phyloP scores from a whole-genome alignment of 148 eudicot genomes.

The Gaultheria prostrata region DNA sequence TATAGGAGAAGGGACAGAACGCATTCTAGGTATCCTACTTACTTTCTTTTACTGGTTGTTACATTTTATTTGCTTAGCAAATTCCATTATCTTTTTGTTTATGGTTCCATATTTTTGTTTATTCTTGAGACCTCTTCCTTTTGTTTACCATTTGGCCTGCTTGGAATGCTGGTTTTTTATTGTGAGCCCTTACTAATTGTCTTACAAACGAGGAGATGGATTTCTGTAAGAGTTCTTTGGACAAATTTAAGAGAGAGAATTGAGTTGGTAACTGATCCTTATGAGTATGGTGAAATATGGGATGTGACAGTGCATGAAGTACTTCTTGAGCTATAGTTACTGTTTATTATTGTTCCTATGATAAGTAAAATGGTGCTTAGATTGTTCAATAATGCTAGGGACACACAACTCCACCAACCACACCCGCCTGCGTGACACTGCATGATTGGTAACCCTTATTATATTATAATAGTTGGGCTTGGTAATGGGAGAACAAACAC shows the following conservation, averaged over 20 bases:
- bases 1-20: background rate
- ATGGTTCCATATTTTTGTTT: background rate
- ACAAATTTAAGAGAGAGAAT: background rate
- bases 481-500: too few relatives aligned
- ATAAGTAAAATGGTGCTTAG: background rate
- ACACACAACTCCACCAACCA: too few relatives aligned
- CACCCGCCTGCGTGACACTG: too few relatives aligned
- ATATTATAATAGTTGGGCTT: too few relatives aligned
- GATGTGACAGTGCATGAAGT: background rate
- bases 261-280: background rate
- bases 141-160: background rate
- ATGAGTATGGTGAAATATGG: background rate
- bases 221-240: background rate
- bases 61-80: background rate
- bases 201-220: background rate
- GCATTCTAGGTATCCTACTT: background rate
- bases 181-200: background rate
- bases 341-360: background rate
- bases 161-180: background rate
- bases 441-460: too few relatives aligned
- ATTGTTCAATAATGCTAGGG: too few relatives aligned
- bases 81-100: background rate
- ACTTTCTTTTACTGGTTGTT: slow-evolving; percentile 4
- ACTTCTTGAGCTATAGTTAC: background rate
- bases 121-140: background rate